Conservation (phyloP, 2,329 filamentous ascomycete species). For the Aurifilum marmelostoma region DNA sequence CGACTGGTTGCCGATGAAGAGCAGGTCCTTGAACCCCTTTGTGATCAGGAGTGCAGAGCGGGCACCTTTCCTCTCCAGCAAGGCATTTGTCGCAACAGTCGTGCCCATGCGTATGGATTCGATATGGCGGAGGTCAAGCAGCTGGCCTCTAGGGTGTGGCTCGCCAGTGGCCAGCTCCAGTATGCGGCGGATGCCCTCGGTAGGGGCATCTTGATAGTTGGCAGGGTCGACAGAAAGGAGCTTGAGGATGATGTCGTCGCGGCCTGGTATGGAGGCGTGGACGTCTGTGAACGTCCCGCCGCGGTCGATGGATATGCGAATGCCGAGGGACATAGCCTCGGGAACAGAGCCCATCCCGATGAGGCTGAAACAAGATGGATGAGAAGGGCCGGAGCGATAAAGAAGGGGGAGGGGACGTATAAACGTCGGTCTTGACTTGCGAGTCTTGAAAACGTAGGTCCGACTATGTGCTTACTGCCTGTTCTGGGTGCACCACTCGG, state of each 20-base stretch:
- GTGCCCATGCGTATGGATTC: constrained; percentile 28
- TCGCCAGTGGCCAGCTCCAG: constrained; percentile 41
- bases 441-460: background rate
- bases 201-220: constrained; percentile 69
- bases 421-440: background rate
- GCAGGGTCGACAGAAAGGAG: constrained; percentile 68
- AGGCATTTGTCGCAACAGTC: constrained; percentile 28
- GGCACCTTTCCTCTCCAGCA: constrained; percentile 29
- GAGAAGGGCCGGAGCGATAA: background rate
- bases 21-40: constrained; percentile 37
- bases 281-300: constrained; percentile 70
- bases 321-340: constrained; percentile 16
- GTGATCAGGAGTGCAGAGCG: constrained; percentile 29
- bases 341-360: constrained; percentile 18
- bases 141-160: constrained; percentile 22
- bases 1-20: constrained; percentile 39
- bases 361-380: background rate
- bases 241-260: constrained; percentile 70
- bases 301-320: constrained; percentile 45
- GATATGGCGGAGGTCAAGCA: constrained; percentile 19
- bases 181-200: constrained; percentile 67
- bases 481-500: background rate
- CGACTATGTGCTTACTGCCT: background rate
- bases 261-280: constrained; percentile 63
- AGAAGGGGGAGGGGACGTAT: background rate